Base-by-base conservation (phyloP, 2,329 filamentous ascomycete genomes). In the Amphichorda felina region DNA sequence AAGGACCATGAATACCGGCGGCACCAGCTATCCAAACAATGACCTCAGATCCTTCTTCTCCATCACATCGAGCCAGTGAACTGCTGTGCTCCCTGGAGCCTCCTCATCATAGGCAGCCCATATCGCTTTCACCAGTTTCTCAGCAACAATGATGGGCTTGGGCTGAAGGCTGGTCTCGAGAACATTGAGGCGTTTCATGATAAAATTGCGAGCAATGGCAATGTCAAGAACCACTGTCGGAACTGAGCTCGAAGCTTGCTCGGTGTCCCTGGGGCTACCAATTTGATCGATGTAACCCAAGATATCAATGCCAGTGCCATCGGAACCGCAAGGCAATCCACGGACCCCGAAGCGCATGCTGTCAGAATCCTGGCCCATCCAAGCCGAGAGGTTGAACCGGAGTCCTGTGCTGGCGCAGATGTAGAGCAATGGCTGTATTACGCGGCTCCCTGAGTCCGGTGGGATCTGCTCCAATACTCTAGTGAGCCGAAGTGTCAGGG, bases 61-160 rank as follows among this genome's bases (percentile, higher is more conserved):
- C 59, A 61, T 64, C 4, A 64, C 56, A 34, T 64, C 61, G 4
- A 63, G 49, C 61, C 60, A 64, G 30, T 64, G 60, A 1, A 59
- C 59, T 8, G 50, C 41, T 9, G 47, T 39, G 1, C 48, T 45
- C 0, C 50, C 56, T 4, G 51, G 48, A 8, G 40, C 14, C 32
- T 63, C 60, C 3, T 40, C 43, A 25, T 64, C 60, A 15, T 64
- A 64, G 1, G 54, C 55, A 1, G 49, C 50, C 61, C 61, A 64
- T 2, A 64, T 56, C 0, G 57, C 53, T n/a, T 51, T 56, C 7
- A 63, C 49, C 2, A 64, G 48, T 28, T 60, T 47, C 40, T 59
- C 60, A 2, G 61, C 61, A n/a, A 64, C 56, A 1, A 50, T 43
- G 1, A 64, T 59, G 2, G 61, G 61, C 9, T 57, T 59, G 3